Conservation (phyloP, 352 stramenopile genomes). For the Globisporangium cystogenes region DNA sequence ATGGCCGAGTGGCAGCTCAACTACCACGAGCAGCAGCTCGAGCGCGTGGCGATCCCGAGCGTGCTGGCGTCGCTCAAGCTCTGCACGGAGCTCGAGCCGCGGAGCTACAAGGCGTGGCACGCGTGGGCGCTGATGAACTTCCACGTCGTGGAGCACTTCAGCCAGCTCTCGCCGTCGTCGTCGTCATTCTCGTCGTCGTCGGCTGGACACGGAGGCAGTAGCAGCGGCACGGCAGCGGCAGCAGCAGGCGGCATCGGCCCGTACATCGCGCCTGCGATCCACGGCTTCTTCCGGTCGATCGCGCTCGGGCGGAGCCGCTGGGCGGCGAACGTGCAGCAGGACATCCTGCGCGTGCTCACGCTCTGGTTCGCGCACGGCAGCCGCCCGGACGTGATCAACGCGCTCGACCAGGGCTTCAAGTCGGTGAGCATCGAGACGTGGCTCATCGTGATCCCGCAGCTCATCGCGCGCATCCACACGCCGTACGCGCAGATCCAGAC, state of each 20-base stretch:
- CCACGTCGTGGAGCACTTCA: constrained; percentile 90
- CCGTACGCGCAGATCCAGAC: constrained; percentile 59
- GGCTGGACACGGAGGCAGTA: constrained; percentile 3
- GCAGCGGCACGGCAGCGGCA: constrained; percentile 7
- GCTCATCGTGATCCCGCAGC: constrained; percentile 97
- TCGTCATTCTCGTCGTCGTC: background rate
- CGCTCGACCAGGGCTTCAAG: constrained; percentile 79
- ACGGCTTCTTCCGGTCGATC: constrained; percentile 95
- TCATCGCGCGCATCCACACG: constrained; percentile 90
- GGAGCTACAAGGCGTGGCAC: constrained; percentile 93
- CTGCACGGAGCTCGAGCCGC: constrained; percentile 65
- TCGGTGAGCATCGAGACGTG: constrained; percentile 96
- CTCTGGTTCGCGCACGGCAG: constrained; percentile 98
- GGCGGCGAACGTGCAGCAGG: constrained; percentile 96
- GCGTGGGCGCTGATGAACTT: constrained; percentile 98
- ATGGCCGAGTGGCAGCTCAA: constrained; percentile 83
- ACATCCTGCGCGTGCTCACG: constrained; percentile 97
- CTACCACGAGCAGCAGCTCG: constrained; percentile 76
- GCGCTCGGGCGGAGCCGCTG: constrained; percentile 93
- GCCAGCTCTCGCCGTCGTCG: constrained; percentile 32
- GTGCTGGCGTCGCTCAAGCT: constrained; percentile 64
- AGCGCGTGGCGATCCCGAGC: constrained; percentile 60
- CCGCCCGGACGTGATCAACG: constrained; percentile 81
- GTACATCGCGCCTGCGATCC: constrained; percentile 67
- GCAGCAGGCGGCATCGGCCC: constrained; percentile 26